Evolutionary conservation across 106 monocot species (phyloP).

Genomic region (Gastrodia elata): DNA sequence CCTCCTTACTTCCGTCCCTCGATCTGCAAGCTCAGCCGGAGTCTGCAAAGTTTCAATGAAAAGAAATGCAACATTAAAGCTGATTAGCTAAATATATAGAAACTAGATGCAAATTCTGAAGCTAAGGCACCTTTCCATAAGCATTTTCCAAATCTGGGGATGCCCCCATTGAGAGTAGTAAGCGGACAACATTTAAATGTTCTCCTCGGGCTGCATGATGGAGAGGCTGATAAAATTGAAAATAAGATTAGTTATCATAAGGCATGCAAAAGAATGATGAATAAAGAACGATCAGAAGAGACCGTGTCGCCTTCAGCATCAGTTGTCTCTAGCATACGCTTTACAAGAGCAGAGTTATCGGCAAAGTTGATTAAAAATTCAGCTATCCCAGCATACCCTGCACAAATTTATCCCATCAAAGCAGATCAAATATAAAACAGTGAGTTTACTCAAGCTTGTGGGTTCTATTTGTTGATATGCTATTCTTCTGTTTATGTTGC

Average conservation of each 20-base stretch:
- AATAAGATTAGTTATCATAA: not conserved
- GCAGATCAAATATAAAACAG: not conserved
- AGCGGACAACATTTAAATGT: slow-evolving; percentile 47
- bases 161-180: slow-evolving; percentile 71
- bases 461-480: not conserved
- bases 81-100: not conserved
- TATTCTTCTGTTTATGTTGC: too few relatives aligned
- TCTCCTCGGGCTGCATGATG: slow-evolving; percentile 97
- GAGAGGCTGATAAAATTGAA: slow-evolving; percentile 56
- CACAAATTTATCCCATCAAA: not conserved
- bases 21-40: slow-evolving; percentile 83
- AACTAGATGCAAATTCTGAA: not conserved
- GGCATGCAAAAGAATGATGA: not conserved
- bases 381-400: slow-evolving; percentile 80
- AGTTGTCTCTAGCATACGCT: slow-evolving; percentile 50
- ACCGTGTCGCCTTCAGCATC: slow-evolving; percentile 88
- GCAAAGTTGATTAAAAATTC: slow-evolving; percentile 50
- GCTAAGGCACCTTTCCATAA: slow-evolving; percentile 56
- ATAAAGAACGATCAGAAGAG: not conserved
- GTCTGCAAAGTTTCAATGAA: slow-evolving; percentile 27
- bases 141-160: slow-evolving; percentile 46
- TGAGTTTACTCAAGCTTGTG: not conserved
- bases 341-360: slow-evolving; percentile 20
- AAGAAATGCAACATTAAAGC: not conserved
- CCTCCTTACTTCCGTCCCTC: slow-evolving; percentile 31